Base-by-base conservation (phyloP, 192 early-diverging fungal genomes). In the Mycoemilia scoparia region DNA sequence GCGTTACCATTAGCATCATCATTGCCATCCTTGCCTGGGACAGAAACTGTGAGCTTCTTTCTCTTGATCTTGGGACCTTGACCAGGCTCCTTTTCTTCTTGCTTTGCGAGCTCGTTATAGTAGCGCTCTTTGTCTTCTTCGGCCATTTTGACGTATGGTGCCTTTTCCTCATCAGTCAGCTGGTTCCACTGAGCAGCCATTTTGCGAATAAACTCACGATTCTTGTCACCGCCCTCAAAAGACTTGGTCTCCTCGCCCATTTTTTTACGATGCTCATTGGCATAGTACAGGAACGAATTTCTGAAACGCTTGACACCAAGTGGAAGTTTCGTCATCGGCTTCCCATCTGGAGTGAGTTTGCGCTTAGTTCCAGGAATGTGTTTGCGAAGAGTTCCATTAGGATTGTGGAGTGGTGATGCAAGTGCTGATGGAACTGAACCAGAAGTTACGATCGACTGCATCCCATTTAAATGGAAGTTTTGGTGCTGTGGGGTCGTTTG, bases 241-340 rank as follows among this genome's bases (percentile, higher is more conserved):
- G 27, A 44, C 42, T 45, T 41, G 2, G 43, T 10, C 24, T 45
- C 54, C n/a, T n/a, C n/a, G n/a, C n/a, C n/a, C n/a, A n/a, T n/a
- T n/a, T n/a, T n/a, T 29, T 45, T 34, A 21, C 64, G 51, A 24
- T 29, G 33, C 15, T 45, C 44, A 41, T 61, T 47, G 18, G 54
- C 58, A 44, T 38, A 61, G 42, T 61, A 61, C 32, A 61, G 54
- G 33, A 61, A 61, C 32, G 58, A 61, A 35, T 61, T 61, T 37
- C 58, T 51, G 44, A 61, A 61, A 7, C 58, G 51, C 37, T 61
- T 61, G 51, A 57, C 39, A 16, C 46, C 45, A 10, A 37, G 28
- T 7, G 54, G 54, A 34, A 57, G 41, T 27, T 28, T 57, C 15
- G 54, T 57, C 46, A 57, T 34, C 4, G 54, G 54, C 39, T 38